Evolutionary conservation across 306 rosid genomes (phyloP).

Genomic region (Quercus glauca): DNA sequence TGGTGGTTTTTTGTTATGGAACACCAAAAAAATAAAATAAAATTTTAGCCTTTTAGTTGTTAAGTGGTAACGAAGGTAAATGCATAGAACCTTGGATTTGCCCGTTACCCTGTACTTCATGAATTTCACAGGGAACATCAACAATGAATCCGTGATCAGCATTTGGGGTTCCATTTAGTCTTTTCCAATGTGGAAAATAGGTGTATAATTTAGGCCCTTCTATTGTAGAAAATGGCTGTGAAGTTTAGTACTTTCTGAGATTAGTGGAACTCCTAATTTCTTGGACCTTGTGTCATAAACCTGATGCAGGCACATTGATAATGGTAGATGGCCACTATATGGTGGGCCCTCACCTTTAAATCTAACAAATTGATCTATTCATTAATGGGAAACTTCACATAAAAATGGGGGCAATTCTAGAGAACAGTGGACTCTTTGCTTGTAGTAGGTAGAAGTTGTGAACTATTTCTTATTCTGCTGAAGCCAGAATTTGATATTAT

Average conservation of each 20-base stretch:
- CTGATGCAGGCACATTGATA: background rate
- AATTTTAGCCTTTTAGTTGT: background rate
- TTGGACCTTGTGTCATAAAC: background rate
- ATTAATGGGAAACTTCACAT: no score
- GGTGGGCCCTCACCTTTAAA: background rate
- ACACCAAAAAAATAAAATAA: background rate
- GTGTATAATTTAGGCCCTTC: background rate
- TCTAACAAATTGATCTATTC: background rate
- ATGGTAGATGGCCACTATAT: background rate
- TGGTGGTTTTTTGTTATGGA: conserved; percentile 13
- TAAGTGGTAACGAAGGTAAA: background rate
- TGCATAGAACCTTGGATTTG: conserved; percentile 2
- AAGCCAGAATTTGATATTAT: background rate
- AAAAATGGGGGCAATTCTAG: no score
- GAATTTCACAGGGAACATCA: background rate
- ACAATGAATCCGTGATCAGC: background rate
- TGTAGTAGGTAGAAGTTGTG: background rate
- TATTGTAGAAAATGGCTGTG: background rate
- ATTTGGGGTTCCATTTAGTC: background rate
- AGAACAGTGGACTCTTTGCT: no score
- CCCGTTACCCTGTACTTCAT: background rate
- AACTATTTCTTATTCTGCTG: background rate
- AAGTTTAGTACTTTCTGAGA: background rate
- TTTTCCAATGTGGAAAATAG: background rate
- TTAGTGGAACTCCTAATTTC: background rate